A percentile compares a stretch with the other conserved stretches of the same genome.
Evolutionary conservation across 176 grass and related monocot species (phyloP).

Genomic region (Poa annua): DNA sequence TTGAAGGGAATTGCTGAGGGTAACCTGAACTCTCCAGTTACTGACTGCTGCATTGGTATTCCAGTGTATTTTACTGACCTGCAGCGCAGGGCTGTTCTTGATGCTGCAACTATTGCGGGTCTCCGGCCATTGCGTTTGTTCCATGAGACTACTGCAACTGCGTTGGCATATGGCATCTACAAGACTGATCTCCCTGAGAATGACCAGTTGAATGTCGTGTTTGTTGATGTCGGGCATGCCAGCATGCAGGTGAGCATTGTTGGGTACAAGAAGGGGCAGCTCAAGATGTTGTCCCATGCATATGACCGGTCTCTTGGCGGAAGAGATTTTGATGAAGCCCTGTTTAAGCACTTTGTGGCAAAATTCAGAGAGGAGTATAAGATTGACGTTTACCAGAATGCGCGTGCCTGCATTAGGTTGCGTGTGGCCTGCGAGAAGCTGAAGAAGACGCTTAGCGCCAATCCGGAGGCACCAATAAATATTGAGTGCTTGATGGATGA

Average conservation of each 20-base stretch:
- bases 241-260: conserved; percentile 91
- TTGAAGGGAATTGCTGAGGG: conserved; percentile 80
- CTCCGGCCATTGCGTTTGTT: conserved; percentile 65
- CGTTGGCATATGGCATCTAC: conserved; percentile 89
- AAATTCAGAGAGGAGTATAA: conserved; percentile 78
- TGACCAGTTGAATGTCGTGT: conserved; percentile 74
- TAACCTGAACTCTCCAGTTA: conserved; percentile 58
- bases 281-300: conserved; percentile 63
- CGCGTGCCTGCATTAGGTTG: conserved; percentile 52
- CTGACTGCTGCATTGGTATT: conserved; percentile 91
- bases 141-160: conserved; percentile 88
- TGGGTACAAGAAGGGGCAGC: conserved; percentile 60
- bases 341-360: conserved; percentile 63
- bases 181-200: conserved; percentile 81
- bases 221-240: conserved; percentile 82
- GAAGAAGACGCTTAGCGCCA: conserved; percentile 73
- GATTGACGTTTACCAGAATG: conserved; percentile 79
- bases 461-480: conserved; percentile 65
- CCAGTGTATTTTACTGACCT: conserved; percentile 84
- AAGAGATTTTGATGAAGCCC: conserved; percentile 74
- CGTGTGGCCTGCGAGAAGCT: conserved; percentile 66
- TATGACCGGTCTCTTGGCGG: conserved; percentile 76
- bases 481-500: conserved; percentile 76
- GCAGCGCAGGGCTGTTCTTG: conserved; percentile 77
- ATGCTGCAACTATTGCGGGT: conserved; percentile 73